These are phyloP conservation scores for Phaeotremella skinneri DNA, from an alignment of 768 basidiomycete species.

Conservation along the genomic window DNA sequence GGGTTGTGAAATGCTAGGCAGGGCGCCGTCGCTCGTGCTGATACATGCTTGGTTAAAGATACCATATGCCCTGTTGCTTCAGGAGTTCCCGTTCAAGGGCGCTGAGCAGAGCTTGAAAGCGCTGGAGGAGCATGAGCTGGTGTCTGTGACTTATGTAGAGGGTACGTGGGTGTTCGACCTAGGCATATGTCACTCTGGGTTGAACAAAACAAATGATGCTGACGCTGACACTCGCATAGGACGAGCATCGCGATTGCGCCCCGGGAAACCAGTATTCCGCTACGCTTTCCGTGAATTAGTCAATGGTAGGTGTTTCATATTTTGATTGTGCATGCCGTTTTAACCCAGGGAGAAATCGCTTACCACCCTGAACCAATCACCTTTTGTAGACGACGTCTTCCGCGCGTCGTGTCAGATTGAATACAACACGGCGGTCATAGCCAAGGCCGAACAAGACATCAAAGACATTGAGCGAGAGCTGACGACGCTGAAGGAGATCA, in stretches of 20 bases:
- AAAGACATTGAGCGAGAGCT: slow-evolving; percentile 75
- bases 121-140: slow-evolving; percentile 82
- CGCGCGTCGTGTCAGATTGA: slow-evolving; percentile 76
- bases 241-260: slow-evolving; percentile 75
- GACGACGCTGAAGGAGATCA: slow-evolving; percentile 64
- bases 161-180: slow-evolving; percentile 54
- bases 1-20: slow-evolving; percentile 12
- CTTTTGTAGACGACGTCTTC: slow-evolving; percentile 66
- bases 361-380: slow-evolving; percentile 17
- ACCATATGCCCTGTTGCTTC: slow-evolving; percentile 74
- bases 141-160: slow-evolving; percentile 72
- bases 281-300: slow-evolving; percentile 80
- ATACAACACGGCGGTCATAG: slow-evolving; percentile 60
- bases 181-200: neutral
- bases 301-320: slow-evolving; percentile 58
- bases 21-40: neutral
- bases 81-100: slow-evolving; percentile 88
- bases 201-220: neutral
- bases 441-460: slow-evolving; percentile 63
- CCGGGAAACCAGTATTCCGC: slow-evolving; percentile 86
- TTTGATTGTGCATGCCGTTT: slow-evolving; percentile 5
- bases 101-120: slow-evolving; percentile 73
- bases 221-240: slow-evolving; percentile 56
- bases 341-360: neutral
- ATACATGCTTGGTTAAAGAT: slow-evolving; percentile 57